Base-by-base conservation (phyloP, 202 grass and related monocot species). In the Setaria viridis region DNA sequence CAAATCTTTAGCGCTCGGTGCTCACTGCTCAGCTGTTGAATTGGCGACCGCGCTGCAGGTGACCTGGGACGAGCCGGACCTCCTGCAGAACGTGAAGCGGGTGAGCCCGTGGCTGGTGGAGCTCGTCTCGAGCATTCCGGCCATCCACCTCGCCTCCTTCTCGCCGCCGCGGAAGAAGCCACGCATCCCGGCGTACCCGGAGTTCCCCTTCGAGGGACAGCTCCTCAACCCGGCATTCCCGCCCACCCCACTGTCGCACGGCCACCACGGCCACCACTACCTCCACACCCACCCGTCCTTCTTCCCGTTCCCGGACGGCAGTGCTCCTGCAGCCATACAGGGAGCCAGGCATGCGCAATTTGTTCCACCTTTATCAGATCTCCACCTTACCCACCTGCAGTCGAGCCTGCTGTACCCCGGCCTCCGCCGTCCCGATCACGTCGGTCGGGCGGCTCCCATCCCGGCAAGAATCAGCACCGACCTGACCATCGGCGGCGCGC, bases 341-440 rank as follows among this genome's bases (percentile, higher is more conserved):
- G 96, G 93, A 99, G 91, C 93, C 96, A 99, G 96, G 96, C 95
- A 98, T 88, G 49, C 89, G 82, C 89, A 85, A 84, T 94, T 95
- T 53, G 88, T 90, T 90, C 82, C 86, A 80, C 86, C 88, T 77
- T 39, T 94, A 86, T 69, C 90, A 91, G 88, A 96, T 90, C 82
- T 88, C 90, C 89, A 92, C 90, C 77, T 90, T 55, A 86, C 72
- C 84, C 81, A 87, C 74, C 93, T 91, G 86, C 92, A 85, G 81
- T 78, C 85, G 82, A 84, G 84, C 78, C 80, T 88, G 72, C 54
- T 80, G 75, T 77, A 85, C 74, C 82, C 76, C 1, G 85, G 81
- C 14, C 76, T 87, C 63, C 77, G 81, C 77, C 78, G 77, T 7
- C 65, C 72, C 80, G 83, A 82, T 2, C 76, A 84, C 39, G 47